phyloP scores from a whole-genome alignment of 2,329 filamentous ascomycete species.

The Tolypocladium cylindrosporum region DNA sequence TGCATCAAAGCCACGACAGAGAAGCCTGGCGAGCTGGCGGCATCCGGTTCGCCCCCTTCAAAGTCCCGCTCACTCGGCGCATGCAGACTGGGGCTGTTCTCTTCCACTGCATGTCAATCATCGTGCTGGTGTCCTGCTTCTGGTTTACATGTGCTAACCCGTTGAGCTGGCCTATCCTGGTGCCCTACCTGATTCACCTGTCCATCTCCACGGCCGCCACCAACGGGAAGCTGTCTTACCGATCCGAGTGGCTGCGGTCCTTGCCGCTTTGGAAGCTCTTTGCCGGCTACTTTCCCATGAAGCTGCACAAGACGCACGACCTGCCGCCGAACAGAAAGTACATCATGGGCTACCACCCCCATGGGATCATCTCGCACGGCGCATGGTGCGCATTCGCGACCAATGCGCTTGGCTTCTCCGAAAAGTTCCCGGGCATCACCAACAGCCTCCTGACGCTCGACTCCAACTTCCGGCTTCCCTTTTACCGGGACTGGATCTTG shows the following conservation, averaged over 20 bases:
- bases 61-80: constrained; percentile 59
- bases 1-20: constrained; percentile 12
- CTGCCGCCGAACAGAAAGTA: constrained; percentile 80
- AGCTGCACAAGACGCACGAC: constrained; percentile 72
- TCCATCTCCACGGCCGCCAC: constrained; percentile 69
- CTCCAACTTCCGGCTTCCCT: constrained; percentile 84
- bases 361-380: constrained; percentile 96
- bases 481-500: constrained; percentile 92
- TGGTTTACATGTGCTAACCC: constrained; percentile 89
- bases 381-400: constrained; percentile 88
- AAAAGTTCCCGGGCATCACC: constrained; percentile 88
- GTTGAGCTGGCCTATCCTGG: constrained; percentile 72
- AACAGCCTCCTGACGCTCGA: constrained; percentile 93
- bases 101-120: constrained; percentile 62
- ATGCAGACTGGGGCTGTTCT: constrained; percentile 72
- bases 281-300: constrained; percentile 84
- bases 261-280: constrained; percentile 79
- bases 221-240: constrained; percentile 63
- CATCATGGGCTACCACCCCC: constrained; percentile 94
- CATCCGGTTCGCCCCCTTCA: constrained; percentile 77
- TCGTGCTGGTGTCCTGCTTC: constrained; percentile 65
- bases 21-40: constrained; percentile 31
- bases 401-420: constrained; percentile 76
- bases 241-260: constrained; percentile 64
- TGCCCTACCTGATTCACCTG: constrained; percentile 74